Base-by-base conservation (phyloP, 371 early-diverging fungal species). In the Vairimorpha ceranae region DNA sequence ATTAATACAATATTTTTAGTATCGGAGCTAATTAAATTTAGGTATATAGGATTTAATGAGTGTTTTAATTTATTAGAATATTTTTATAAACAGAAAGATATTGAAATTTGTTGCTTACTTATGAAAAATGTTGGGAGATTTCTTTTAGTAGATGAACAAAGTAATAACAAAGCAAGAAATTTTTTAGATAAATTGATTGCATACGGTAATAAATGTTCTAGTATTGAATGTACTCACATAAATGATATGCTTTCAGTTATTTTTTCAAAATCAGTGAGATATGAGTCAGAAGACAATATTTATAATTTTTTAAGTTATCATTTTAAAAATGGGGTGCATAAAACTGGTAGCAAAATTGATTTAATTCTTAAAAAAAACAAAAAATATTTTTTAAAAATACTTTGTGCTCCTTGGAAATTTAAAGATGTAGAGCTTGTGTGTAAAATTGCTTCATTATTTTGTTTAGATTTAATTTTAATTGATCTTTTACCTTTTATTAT, bases 21-120 rank as follows among this genome's bases (percentile, higher is more conserved):
- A 25, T 36, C 69, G 6, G 69, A 69, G 33, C 29, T 69, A 19
- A 29, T 56, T 2, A 69, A 69, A 60, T 69, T 69, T 43, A 56
- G 45, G 41, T 36, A 54, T 38, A 46, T 58, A 7, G 27, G 21
- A 12, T 3, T 38, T 2, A 43, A 38, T 43, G 69, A 69, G n/a
- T 29, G 29, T 23, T 69, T 69, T 41, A 46, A 17, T 30, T 35
- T 69, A 29, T 32, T 69, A 15, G 69, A 69, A n/a, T 4, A 58
- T 59, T 46, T 69, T 29, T 69, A 35, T 17, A 69, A 41, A 23
- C 27, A 21, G 14, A 69, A 58, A 60, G 60, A 69, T 29, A 69
- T 58, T n/a, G 69, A 69, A 33, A 35, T 60, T 43, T 69, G 19
- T 32, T 69, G 69, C 36, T 29, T 54, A 2, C n/a, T 56, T 15